Evolutionary conservation across 306 rosid species (phyloP).

Genomic region (Vigna reflexopilosa): DNA sequence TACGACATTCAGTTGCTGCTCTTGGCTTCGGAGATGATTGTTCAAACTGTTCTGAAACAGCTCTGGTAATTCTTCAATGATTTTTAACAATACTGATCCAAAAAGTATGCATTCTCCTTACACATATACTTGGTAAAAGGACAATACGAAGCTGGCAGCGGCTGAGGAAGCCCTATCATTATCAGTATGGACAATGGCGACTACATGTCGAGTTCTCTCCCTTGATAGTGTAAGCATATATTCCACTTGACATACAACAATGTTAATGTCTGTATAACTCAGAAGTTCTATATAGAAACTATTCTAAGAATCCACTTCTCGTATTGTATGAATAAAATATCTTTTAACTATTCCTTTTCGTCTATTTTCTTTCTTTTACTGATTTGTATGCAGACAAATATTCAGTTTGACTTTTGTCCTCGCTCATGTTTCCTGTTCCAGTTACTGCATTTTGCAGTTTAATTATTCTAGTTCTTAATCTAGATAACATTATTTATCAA

Average conservation of each 20-base stretch:
- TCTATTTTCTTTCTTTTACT: background rate
- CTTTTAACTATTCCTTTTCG: background rate
- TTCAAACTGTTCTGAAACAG: slow-evolving; percentile 52
- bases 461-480: background rate
- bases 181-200: slow-evolving; percentile 90
- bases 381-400: background rate
- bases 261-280: slow-evolving; percentile 26
- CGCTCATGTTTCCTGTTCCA: background rate
- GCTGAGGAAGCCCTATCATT: slow-evolving; percentile 89
- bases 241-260: slow-evolving; percentile 30
- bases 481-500: slow-evolving; percentile 14
- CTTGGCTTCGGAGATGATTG: slow-evolving; percentile 64
- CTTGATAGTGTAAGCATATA: slow-evolving; percentile 76
- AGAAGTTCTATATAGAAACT: slow-evolving; percentile 19
- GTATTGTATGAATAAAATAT: background rate
- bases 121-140: slow-evolving; percentile 55
- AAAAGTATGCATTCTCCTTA: slow-evolving; percentile 32
- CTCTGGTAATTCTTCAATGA: slow-evolving; percentile 63
- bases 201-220: slow-evolving; percentile 87
- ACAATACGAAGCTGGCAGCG: slow-evolving; percentile 65
- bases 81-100: slow-evolving; percentile 31
- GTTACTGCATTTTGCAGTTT: slow-evolving; percentile 12
- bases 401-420: slow-evolving; percentile 9
- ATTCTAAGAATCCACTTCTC: slow-evolving; percentile 8
- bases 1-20: slow-evolving; percentile 65